These are phyloP conservation scores for Prillingera fragicola DNA, from an alignment of 1,284 basidiomycete genomes.

Conservation along the genomic window DNA sequence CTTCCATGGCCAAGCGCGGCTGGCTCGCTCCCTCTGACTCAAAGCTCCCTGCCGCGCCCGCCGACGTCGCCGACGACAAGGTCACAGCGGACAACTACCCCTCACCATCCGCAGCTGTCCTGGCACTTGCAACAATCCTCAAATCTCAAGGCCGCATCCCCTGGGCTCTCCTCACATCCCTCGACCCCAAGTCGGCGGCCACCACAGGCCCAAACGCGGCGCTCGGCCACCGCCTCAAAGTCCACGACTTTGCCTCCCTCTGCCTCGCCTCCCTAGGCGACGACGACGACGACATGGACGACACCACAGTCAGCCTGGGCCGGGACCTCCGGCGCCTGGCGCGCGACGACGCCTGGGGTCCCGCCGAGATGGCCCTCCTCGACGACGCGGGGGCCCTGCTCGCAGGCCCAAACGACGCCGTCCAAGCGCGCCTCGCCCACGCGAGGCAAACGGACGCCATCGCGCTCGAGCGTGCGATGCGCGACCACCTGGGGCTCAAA, in stretches of 20 bases:
- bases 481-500: slow-evolving; percentile 11
- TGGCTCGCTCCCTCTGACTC: slow-evolving; percentile 1
- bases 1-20: slow-evolving; percentile 15
- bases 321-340: slow-evolving; percentile 4
- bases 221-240: background rate
- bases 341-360: slow-evolving; percentile 3
- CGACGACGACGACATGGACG: background rate
- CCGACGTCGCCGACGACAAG: background rate
- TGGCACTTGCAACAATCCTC: background rate
- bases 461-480: background rate
- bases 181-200: background rate
- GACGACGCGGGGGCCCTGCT: slow-evolving; percentile 6
- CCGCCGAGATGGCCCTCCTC: slow-evolving; percentile 4
- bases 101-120: background rate
- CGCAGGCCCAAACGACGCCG: background rate
- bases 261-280: too few relatives aligned
- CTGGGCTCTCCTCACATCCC: background rate
- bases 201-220: background rate
- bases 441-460: background rate
- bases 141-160: background rate
- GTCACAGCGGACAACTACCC: background rate
- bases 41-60: background rate
- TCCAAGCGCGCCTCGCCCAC: background rate
- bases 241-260: slow-evolving; percentile 1
- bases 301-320: background rate